Base-by-base conservation (phyloP, 306 rosid genomes). In the Psophocarpus tetragonolobus region DNA sequence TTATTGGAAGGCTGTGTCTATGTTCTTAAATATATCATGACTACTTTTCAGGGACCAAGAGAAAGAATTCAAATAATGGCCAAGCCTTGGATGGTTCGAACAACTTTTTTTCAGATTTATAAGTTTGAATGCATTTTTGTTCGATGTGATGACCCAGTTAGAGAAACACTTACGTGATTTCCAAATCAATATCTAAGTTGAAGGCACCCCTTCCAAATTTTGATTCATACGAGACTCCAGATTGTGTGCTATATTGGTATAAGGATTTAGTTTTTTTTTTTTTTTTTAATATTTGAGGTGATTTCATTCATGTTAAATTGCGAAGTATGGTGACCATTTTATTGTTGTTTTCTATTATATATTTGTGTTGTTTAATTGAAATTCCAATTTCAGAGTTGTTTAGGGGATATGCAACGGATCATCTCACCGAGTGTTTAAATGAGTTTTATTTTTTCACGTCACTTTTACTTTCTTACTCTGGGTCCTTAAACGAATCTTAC, bases 71-170 rank as follows among this genome's bases (percentile, higher is more conserved):
- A 72, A 87, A 69, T 57, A 77, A 83, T 14, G 87, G 71, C 29
- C 81, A 68, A 2, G 75, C 73, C 21, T 4, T 8, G 0, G 73
- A 65, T 26, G 75, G 41, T 58, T 21, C 86, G 17, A 77, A 85
- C 48, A 70, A 80, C 30, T 91, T 91, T 74, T 91, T 87, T 71
- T 87, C 91, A 8, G 96, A 85, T 84, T 84, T 88, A 54, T 82
- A 88, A 30, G 68, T 57, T 71, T 33, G 60, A 71, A 9, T 44
- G 68, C 14, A 68, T 74, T 51, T 11, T 69, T 56, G 44, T 32
- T 60, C 41, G 56, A 41, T 68, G 26, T 14, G 75, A 70, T 36
- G 48, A 39, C 20, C 41, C n/a, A 38, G 6, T 48, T 47, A 20
- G 24, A 51, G n/a, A n/a, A n/a, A 1, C 64, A n/a, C 56, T 57